These are phyloP conservation scores for Kregervanrija pseudodelftensis DNA, from an alignment of 805 yeast genomes.

Conservation along the genomic window DNA sequence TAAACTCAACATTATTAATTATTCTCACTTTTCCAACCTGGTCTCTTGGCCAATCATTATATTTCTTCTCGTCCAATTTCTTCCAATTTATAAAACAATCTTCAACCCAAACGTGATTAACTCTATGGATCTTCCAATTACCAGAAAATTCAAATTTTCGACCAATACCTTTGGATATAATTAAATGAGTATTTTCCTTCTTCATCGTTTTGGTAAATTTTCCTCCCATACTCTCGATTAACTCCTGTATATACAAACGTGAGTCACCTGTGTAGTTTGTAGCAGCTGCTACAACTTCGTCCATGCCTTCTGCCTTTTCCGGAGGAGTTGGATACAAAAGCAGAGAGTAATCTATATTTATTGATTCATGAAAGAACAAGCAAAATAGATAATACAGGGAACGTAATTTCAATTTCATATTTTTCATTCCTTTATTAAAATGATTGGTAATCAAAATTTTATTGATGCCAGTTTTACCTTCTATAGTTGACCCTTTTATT, in stretches of 20 bases:
- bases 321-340: conserved; percentile 65
- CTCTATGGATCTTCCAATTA: conserved; percentile 58
- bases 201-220: conserved; percentile 61
- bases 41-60: conserved; percentile 34
- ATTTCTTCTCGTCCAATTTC: conserved; percentile 41
- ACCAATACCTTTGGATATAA: conserved; percentile 64
- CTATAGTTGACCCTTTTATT: too few species aligned
- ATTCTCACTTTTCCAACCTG: conserved; percentile 34
- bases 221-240: conserved; percentile 70
- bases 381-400: conserved; percentile 71
- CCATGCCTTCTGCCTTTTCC: conserved; percentile 46
- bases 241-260: conserved; percentile 57
- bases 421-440: too few species aligned
- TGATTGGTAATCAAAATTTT: too few species aligned
- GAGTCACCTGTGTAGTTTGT: conserved; percentile 87
- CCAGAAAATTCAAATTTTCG: conserved; percentile 68
- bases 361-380: conserved; percentile 47
- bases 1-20: conserved; percentile 32
- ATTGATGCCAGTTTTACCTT: too few species aligned
- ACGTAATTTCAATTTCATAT: conserved; percentile 18
- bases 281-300: conserved; percentile 50
- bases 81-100: conserved; percentile 64
- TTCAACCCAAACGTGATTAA: conserved; percentile 87
- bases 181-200: conserved; percentile 57
- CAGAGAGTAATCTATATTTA: conserved; percentile 48